Evolutionary conservation across 768 basidiomycete species (phyloP), one percentile per base, ranked within the genome.

Genomic region (Termitomyces sp.): DNA sequence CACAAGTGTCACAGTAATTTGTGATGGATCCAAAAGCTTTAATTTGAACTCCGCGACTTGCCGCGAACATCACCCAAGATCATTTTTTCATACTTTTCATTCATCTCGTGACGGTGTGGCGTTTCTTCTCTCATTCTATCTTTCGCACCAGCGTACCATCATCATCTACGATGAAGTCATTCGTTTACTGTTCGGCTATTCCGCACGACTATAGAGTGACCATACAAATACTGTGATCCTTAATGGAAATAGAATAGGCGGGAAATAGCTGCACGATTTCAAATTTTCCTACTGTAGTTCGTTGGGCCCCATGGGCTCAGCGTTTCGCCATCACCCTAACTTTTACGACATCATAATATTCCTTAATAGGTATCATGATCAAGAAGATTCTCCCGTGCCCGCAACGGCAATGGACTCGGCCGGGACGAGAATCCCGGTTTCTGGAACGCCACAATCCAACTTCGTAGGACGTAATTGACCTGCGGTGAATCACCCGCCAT

Each of bases 31-130:
- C 47, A 31, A 27, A 53, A 41, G 37, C 36, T 41, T 42, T 20
- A 8, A 57, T 54, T 53, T n/a, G 27, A 57, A 57, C 55, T 57
- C 55, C 55, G 55, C 55, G 47, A n/a, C 11, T 30, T 53, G 5
- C 48, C 48, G 48, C 48, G 47, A 48, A 16, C 47, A 18, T 47
- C 20, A 16, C 30, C 5, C 27, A 27, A 4, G 27, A 16, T 47
- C 30, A 31, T n/a, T 4, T 20, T 11, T n/a, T 4, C n/a, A 4
- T 20, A 5, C n/a, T 49, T 49, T 49, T 33, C 49, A 50, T 50
- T 15, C 48, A 33, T 34, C 36, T 36, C 6, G 36, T 53, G 18
- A 39, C 3, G 27, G 24, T 54, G 53, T 54, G 53, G 53, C 53
- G 53, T 54, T 54, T 20, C 15, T 7, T 53, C 36, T 22, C 50